A percentile compares a stretch with the other conserved stretches of the same genome.
phyloP scores from a whole-genome alignment of 2,329 filamentous ascomycete species.

The Drechmeria coniospora region DNA sequence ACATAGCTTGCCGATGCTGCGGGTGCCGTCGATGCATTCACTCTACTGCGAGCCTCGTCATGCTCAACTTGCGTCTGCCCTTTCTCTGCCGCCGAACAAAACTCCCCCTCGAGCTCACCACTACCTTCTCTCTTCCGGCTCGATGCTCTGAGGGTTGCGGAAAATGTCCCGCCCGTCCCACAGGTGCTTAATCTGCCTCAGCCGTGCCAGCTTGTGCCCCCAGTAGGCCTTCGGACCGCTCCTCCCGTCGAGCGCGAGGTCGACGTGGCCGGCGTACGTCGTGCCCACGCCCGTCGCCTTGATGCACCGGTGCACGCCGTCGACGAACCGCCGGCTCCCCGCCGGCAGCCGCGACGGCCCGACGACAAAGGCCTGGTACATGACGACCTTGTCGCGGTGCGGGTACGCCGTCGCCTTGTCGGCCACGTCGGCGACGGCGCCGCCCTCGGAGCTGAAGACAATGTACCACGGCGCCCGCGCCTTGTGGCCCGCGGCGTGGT shows the following conservation, averaged over 20 bases:
- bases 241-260: constrained; percentile 27
- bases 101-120: neutral
- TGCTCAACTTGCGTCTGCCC: too few relatives aligned
- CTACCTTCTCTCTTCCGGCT: constrained; percentile 7
- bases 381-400: constrained; percentile 48
- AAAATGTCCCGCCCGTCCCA: constrained; percentile 41
- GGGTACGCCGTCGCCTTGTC: constrained; percentile 43
- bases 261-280: constrained; percentile 50
- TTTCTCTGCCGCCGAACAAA: too few relatives aligned
- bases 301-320: constrained; percentile 28
- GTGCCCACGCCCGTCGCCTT: constrained; percentile 24
- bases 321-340: constrained; percentile 34
- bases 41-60: too few relatives aligned
- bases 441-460: constrained; percentile 47
- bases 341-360: constrained; percentile 28
- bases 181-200: constrained; percentile 33
- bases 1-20: too few relatives aligned
- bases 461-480: constrained; percentile 43
- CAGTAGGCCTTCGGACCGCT: constrained; percentile 37
- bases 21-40: too few relatives aligned
- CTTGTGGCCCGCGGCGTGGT: constrained; percentile 31
- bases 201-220: constrained; percentile 30
- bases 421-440: constrained; percentile 40
- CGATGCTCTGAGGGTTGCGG: constrained; percentile 42
- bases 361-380: constrained; percentile 46